Percentiles rank a stretch among this genome's conserved stretches.
phyloP scores from a whole-genome alignment of 2,329 filamentous ascomycete species.

The Helminthosporium solani region DNA sequence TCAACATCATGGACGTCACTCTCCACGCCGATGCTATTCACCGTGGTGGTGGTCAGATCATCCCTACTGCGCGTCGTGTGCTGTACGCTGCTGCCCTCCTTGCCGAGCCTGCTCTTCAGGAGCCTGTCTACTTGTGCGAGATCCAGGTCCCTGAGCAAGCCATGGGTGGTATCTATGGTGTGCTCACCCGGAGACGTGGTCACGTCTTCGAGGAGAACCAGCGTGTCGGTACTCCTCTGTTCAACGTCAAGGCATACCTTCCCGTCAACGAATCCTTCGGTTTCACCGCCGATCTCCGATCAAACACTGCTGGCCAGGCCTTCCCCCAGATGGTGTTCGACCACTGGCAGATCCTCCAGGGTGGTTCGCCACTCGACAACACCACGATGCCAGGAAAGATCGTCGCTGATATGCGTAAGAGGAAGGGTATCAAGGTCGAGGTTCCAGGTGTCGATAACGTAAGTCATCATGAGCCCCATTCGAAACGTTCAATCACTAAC shows the following conservation, averaged over 20 bases:
- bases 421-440: conserved; percentile 98
- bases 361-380: conserved; percentile 85
- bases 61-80: conserved; percentile 96
- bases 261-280: conserved; percentile 98
- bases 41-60: conserved; percentile 98
- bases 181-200: conserved; percentile 95
- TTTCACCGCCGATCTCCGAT: conserved; percentile 96
- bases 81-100: conserved; percentile 91
- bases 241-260: conserved; percentile 98
- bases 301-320: conserved; percentile 91
- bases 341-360: conserved; percentile 95
- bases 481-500: conserved; percentile 42
- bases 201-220: conserved; percentile 99
- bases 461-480: conserved; percentile 54
- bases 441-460: conserved; percentile 94
- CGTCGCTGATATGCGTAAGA: conserved; percentile 90
- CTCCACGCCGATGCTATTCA: conserved; percentile 99
- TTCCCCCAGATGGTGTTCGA: conserved; percentile 99
- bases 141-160: conserved; percentile 98
- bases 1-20: conserved; percentile 99
- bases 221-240: conserved; percentile 96
- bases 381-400: conserved; percentile 80
- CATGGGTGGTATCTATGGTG: conserved; percentile 99
- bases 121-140: conserved; percentile 98
- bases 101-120: conserved; percentile 85